Evolutionary conservation across 2,329 filamentous ascomycete genomes (phyloP), one percentile per base, ranked within the genome.

Genomic region (Diaporthe citri): DNA sequence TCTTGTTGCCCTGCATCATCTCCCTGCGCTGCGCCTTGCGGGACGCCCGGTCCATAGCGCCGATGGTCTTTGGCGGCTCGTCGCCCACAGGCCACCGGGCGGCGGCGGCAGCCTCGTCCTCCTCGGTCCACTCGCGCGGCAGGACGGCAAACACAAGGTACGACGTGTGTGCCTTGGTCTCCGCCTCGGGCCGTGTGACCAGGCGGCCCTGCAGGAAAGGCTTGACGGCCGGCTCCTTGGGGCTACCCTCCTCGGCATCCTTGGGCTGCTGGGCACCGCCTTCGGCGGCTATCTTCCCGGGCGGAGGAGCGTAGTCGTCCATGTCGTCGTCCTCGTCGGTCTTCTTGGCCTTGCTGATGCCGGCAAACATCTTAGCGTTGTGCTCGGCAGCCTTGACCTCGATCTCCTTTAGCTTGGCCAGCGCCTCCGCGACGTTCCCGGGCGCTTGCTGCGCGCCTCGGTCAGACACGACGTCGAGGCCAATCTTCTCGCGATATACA

Each of bases 141-240:
- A 99, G 85, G 4, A 97, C 87, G 0, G 97, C 97, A 85, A 99
- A 99, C 6, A 97, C 94, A 6, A 99, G 89, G 82, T 99, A 99
- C n/a, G 94, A 97, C 0, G 97, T 99, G 84, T 99, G 97, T 10
- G 94, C 97, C 88, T 98, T 98, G 76, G 98, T 86, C 80, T 99
- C 97, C 0, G 92, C 87, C 85, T 99, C 97, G 0, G 94, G 92
- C 34, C 95, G 90, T 80, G 97, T 95, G 41, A 95, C 89, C 55
- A 98, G 81, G 39, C 91, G 90, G 1, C 97, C 97, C 76, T 96
- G 91, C 81, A 93, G 90, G 86, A 93, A 97, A 1, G 90, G 83
- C 76, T 94, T 91, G 17, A 64, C 46, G 28, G 55, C 31, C 4
- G 64, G 39, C 17, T 76, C 73, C 28, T 71, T 71, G 48, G 12